A percentile compares a stretch with the other conserved stretches of the same genome.
Evolutionary conservation across 352 stramenopile genomes (phyloP).

Genomic region (Phytopythium delawarense): DNA sequence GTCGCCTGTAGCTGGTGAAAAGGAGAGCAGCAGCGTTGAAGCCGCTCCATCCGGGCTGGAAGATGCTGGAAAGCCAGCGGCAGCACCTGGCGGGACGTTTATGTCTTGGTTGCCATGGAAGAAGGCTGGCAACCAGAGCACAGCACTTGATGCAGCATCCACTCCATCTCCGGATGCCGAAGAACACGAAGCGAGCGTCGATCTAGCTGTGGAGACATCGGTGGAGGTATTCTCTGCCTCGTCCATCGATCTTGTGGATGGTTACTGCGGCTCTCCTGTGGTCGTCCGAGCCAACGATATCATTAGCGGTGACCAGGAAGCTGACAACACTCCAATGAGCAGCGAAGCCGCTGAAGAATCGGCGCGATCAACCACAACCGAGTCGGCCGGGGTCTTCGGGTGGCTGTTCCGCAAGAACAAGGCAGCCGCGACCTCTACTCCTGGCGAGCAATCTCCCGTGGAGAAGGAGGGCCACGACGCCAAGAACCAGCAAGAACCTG

Average conservation of each 20-base stretch:
- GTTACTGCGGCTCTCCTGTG: slow-evolving; percentile 1
- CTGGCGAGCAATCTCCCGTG: neutral
- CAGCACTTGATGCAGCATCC: neutral
- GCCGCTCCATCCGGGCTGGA: neutral
- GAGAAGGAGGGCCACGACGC: neutral
- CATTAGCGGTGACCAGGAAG: neutral
- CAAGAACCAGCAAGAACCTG: neutral
- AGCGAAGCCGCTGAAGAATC: neutral
- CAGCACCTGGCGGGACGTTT: neutral
- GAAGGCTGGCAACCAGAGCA: neutral
- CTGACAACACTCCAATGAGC: neutral
- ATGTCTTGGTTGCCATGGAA: slow-evolving; percentile 7
- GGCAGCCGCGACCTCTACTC: neutral
- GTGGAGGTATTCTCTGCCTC: neutral
- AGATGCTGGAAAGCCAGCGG: neutral
- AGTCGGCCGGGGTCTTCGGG: neutral
- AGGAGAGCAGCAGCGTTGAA: neutral
- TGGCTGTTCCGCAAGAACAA: slow-evolving; percentile 3
- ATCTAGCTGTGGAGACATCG: neutral
- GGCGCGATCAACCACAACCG: neutral
- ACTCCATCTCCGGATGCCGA: neutral
- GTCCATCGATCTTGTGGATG: slow-evolving; percentile 1
- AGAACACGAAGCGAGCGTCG: neutral
- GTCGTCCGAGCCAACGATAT: neutral
- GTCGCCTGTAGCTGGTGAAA: neutral